These are phyloP conservation scores for Corylus heterophylla DNA, from an alignment of 306 rosid species.

Conservation along the genomic window DNA sequence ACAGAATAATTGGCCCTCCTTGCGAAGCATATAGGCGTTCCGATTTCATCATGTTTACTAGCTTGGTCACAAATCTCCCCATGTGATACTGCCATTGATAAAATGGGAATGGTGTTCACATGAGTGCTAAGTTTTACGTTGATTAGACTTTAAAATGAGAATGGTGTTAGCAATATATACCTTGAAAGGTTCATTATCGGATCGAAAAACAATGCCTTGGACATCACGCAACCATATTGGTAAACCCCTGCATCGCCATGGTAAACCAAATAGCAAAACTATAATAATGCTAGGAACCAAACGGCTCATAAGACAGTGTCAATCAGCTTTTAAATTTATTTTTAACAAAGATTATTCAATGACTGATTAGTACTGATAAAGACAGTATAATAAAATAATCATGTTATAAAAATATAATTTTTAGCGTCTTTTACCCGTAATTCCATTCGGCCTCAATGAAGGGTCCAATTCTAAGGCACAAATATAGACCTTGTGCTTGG, in stretches of 20 bases:
- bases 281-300: no score
- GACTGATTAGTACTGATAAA: no score
- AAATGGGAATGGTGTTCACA: not conserved
- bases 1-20: constrained; percentile 88
- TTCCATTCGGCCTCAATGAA: constrained; percentile 82
- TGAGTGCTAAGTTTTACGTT: no score
- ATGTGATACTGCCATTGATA: constrained; percentile 60
- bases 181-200: constrained; percentile 81
- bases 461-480: constrained; percentile 84
- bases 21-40: constrained; percentile 77
- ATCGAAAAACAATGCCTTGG: constrained; percentile 68
- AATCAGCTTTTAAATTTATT: no score
- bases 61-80: constrained; percentile 63
- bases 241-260: constrained; percentile 58
- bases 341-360: no score
- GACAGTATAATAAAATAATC: no score
- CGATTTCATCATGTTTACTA: constrained; percentile 74
- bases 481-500: constrained; percentile 77
- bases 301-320: no score
- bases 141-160: no score
- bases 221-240: constrained; percentile 80
- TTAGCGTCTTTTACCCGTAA: constrained; percentile 52
- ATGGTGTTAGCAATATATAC: constrained; percentile 17
- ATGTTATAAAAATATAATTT: no score
- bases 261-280: not conserved